Evolutionary conservation across 1,284 basidiomycete genomes (phyloP).

Genomic region (Melampsora larici-populina): DNA sequence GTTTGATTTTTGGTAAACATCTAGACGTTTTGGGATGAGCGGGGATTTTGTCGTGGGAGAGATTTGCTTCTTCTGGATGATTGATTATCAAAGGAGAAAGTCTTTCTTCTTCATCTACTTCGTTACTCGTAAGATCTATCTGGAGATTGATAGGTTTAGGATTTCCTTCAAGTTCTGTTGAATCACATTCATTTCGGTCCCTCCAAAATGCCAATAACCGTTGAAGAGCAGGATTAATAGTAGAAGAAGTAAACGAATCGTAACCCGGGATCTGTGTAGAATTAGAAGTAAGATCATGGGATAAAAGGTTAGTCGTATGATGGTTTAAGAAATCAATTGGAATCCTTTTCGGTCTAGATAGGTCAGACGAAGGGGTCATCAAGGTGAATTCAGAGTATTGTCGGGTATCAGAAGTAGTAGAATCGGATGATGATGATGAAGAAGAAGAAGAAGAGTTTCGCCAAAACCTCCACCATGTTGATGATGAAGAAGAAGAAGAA

Average conservation of each 20-base stretch:
- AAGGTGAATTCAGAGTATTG: constrained; percentile 26
- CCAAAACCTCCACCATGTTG: constrained; percentile 38
- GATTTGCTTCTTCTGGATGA: neutral
- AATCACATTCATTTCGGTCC: neutral
- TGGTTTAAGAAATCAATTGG: neutral
- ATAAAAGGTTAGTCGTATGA: neutral
- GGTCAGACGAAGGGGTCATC: constrained; percentile 6
- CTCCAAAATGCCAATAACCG: constrained; percentile 34
- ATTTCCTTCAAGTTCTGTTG: neutral
- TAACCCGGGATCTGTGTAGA: neutral
- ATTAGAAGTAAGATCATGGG: neutral
- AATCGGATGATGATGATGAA: neutral
- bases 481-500: neutral
- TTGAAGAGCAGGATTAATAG: constrained; percentile 17
- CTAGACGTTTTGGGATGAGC: neutral
- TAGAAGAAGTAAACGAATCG: constrained; percentile 26
- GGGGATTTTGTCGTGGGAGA: neutral
- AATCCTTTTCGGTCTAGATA: neutral
- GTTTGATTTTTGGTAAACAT: constrained; percentile 19
- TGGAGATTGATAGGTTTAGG: neutral
- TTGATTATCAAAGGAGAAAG: neutral
- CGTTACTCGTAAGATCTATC: neutral
- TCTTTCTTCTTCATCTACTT: neutral
- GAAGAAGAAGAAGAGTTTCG: neutral
- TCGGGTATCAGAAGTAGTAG: neutral